Evolutionary conservation across 2,329 filamentous ascomycete species (phyloP), one percentile per base, ranked within the genome.

Genomic region (Pseudofabraea citricarpa): DNA sequence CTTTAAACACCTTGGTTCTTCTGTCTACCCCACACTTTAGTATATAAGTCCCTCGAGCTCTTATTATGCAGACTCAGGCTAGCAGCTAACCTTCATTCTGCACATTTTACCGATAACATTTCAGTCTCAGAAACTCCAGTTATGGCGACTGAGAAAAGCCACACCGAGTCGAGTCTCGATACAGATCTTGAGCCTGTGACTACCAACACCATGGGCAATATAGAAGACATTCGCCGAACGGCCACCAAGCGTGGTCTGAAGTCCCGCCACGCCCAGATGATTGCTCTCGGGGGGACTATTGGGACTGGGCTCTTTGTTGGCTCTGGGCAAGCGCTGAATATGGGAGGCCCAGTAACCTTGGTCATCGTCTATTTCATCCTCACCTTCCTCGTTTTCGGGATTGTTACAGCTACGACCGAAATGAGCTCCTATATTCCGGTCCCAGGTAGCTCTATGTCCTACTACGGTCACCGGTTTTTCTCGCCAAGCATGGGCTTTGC

Each of bases 351-450:
- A 21, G 61, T 64, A 9, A 67, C 67, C 31, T 60, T 69, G 10
- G 57, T 76, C 36, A 60, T 68, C 47, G 67, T 68, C 52, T 68
- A 66, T 53, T 51, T 59, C 9, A 62, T 75, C 43, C 64, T 74
- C 41, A 64, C 67, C 29, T 61, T 71, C 16, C 47, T 74, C 51
- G 60, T 75, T 36, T 65, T 64, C 48, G 59, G 60, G 21, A 59
- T 70, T 55, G 73, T 82, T 43, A 72, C 72, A 36, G 68, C 66
- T 40, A 67, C 72, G 43, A 72, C 71, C 18, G 75, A 79, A 61
- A 76, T 83, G 66, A 76, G 78, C 18, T 72, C 79, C 26, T 82
- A 78, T 67, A 70, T 84, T 40, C 76, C 79, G 4, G 61, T 81
- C 13, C 42, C 27, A 20, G 72, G 74, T 54, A 67, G 58, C 45